These are phyloP conservation scores for Pleurotus ostreatus DNA, from an alignment of 768 basidiomycete genomes.

Conservation along the genomic window DNA sequence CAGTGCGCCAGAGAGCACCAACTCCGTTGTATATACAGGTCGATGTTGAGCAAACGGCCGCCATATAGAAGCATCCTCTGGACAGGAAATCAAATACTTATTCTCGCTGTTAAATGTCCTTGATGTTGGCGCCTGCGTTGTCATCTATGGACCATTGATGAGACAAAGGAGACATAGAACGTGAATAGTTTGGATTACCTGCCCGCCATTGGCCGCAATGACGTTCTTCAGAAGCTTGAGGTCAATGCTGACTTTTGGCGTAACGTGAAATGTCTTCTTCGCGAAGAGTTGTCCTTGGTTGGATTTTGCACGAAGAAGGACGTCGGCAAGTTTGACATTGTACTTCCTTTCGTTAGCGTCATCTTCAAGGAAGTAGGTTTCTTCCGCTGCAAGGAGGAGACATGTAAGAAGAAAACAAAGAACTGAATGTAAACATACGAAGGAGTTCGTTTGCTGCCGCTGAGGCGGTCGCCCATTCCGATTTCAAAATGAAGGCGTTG, in stretches of 20 bases:
- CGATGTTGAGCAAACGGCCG: slow-evolving; percentile 45
- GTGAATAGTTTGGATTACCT: slow-evolving; percentile 34
- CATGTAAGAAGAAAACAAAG: background rate
- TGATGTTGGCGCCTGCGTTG: slow-evolving; percentile 46
- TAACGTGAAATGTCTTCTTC: slow-evolving; percentile 71
- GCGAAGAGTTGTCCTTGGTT: slow-evolving; percentile 53
- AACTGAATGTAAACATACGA: slow-evolving; percentile 39
- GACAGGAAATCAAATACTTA: slow-evolving; percentile 63
- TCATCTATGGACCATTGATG: slow-evolving; percentile 26
- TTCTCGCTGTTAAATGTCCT: slow-evolving; percentile 49
- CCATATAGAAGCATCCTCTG: slow-evolving; percentile 65
- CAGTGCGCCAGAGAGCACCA: slow-evolving; percentile 60
- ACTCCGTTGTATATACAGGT: slow-evolving; percentile 65
- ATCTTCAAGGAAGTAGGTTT: slow-evolving; percentile 58
- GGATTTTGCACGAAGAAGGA: slow-evolving; percentile 54
- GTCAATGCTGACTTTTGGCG: slow-evolving; percentile 58
- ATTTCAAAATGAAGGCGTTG: slow-evolving; percentile 58
- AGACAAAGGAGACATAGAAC: background rate
- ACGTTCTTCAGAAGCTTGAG: slow-evolving; percentile 64
- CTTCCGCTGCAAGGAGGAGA: slow-evolving; percentile 46
- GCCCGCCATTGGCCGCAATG: slow-evolving; percentile 65
- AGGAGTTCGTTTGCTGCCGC: slow-evolving; percentile 53
- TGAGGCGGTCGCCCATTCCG: slow-evolving; percentile 66
- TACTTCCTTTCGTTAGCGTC: slow-evolving; percentile 60
- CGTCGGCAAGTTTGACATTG: slow-evolving; percentile 57